Conservation (phyloP, 345 rosid species). For the Aquilaria sinensis region DNA sequence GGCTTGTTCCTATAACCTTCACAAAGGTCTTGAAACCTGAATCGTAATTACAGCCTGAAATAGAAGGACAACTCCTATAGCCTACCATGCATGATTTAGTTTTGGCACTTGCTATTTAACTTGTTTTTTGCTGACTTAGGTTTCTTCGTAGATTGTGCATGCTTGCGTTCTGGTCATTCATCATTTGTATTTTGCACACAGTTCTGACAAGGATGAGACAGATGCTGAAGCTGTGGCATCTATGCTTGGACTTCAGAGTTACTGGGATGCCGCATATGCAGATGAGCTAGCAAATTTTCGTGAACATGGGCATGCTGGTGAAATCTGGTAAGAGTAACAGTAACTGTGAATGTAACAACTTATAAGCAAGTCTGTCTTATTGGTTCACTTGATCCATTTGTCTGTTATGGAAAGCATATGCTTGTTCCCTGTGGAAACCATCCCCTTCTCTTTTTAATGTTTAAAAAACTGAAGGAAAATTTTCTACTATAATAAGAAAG, state of each 20-base stretch:
- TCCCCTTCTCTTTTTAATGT: no score
- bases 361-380: no score
- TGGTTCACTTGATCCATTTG: no score
- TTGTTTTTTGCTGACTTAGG: not conserved
- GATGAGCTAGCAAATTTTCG: conserved; percentile 82
- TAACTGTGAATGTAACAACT: not conserved
- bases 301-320: conserved; percentile 93
- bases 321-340: conserved; percentile 63
- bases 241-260: conserved; percentile 88
- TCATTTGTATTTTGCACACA: conserved; percentile 16
- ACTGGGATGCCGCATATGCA: conserved; percentile 91
- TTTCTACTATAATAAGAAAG: no score
- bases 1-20: no score
- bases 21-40: no score
- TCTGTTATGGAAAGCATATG: no score
- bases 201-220: conserved; percentile 92
- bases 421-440: no score
- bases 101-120: not conserved
- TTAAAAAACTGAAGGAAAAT: no score
- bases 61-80: no score
- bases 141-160: not conserved
- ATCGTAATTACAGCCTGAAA: no score
- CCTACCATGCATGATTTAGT: not conserved
- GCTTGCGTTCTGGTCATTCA: not conserved
- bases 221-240: conserved; percentile 78